phyloP scores from a whole-genome alignment of 2,329 filamentous ascomycete genomes.

The Cladophialophora carrionii region DNA sequence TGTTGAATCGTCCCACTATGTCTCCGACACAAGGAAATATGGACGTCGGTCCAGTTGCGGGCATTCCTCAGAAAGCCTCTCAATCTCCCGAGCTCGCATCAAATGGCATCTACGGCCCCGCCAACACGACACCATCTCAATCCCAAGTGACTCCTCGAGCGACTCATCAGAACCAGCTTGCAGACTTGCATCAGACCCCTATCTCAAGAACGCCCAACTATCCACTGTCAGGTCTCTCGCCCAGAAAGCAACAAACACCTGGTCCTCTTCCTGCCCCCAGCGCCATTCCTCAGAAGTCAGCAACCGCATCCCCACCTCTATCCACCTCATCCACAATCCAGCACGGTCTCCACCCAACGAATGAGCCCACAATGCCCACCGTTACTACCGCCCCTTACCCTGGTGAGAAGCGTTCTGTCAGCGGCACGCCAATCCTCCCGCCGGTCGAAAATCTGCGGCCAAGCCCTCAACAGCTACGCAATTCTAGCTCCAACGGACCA shows the following conservation, averaged over 20 bases:
- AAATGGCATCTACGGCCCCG: conserved; percentile 32
- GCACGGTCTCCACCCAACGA: background rate
- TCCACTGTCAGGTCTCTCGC: conserved; percentile 52
- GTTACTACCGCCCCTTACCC: background rate
- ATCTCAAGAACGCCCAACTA: conserved; percentile 33
- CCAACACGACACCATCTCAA: conserved; percentile 46
- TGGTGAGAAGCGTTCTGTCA: conserved; percentile 30
- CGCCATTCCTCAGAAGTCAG: conserved; percentile 38
- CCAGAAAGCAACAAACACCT: conserved; percentile 47
- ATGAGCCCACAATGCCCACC: background rate
- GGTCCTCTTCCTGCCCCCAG: conserved; percentile 43
- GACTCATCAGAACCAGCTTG: conserved; percentile 3
- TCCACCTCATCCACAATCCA: background rate
- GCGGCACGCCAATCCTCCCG: conserved; percentile 37
- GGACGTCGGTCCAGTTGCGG: conserved; percentile 52
- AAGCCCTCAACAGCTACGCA: conserved; percentile 36
- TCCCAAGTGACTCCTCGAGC: conserved; percentile 36
- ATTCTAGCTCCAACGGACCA: conserved; percentile 33
- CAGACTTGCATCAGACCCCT: conserved; percentile 24
- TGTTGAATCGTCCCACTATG: conserved; percentile 53
- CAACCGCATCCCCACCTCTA: conserved; percentile 19
- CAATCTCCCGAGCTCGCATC: conserved; percentile 19
- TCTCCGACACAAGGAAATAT: conserved; percentile 56
- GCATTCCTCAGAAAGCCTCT: conserved; percentile 46
- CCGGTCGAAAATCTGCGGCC: conserved; percentile 38